Percentiles rank a stretch among this genome's conserved stretches.
phyloP scores from a whole-genome alignment of 164 flowering plant genomes.

The Echeveria elegans region DNA sequence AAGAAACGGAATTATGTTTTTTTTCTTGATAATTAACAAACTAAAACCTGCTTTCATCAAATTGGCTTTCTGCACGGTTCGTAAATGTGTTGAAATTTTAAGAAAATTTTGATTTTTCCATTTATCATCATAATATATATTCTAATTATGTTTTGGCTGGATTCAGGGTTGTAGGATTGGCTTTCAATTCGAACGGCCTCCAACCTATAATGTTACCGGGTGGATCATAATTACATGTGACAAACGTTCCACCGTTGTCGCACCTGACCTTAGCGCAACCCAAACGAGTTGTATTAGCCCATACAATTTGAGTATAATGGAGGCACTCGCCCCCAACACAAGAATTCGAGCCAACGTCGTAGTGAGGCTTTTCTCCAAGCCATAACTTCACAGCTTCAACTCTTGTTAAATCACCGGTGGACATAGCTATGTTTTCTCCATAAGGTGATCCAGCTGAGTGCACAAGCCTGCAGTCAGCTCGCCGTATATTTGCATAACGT shows the following conservation, averaged over 20 bases:
- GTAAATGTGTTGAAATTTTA: too few species aligned
- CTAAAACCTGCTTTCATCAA: too few species aligned
- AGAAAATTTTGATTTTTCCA: too few species aligned
- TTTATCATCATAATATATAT: too few species aligned
- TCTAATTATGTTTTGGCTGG: too few species aligned
- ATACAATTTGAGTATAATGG: slow-evolving; percentile 41
- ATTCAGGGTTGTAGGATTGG: background rate
- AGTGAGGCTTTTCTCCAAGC: slow-evolving; percentile 19
- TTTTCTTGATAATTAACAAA: too few species aligned
- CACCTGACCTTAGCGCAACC: too few species aligned
- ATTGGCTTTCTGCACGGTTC: too few species aligned
- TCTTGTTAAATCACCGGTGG: slow-evolving; percentile 14
- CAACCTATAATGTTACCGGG: too few species aligned
- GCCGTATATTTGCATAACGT: slow-evolving; percentile 6
- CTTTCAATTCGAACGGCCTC: slow-evolving; percentile 14
- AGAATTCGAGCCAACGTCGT: slow-evolving; percentile 17
- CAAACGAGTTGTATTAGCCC: slow-evolving; percentile 21
- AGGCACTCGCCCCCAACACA: slow-evolving; percentile 23
- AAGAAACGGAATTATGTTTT: too few species aligned
- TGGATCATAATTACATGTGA: slow-evolving; percentile 32
- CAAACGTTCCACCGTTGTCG: slow-evolving; percentile 16
- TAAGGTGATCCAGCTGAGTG: slow-evolving; percentile 30
- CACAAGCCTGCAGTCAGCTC: slow-evolving; percentile 12
- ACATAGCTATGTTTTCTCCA: slow-evolving; percentile 26
- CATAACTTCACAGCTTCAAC: slow-evolving; percentile 20